Conservation (phyloP, 2,329 filamentous ascomycete genomes). For the Sporothrix protearum region DNA sequence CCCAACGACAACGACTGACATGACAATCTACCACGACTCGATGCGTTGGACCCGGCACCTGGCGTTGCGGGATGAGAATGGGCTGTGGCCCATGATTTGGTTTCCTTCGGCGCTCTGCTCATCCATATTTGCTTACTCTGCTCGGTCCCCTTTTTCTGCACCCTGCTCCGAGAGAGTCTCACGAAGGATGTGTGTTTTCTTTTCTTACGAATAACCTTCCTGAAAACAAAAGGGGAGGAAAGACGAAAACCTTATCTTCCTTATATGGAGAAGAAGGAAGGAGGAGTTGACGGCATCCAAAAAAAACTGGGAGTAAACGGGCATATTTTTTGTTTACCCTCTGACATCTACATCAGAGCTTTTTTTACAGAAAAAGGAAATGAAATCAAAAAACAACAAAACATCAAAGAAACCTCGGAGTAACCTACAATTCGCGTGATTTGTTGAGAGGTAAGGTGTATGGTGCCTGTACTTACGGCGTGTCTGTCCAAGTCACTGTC, state of each 20-base stretch:
- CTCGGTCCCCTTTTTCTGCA: slow-evolving; percentile 3
- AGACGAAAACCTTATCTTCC: not conserved
- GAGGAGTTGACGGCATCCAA: slow-evolving; percentile 16
- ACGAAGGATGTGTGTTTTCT: slow-evolving; percentile 13
- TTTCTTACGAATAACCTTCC: slow-evolving; percentile 13
- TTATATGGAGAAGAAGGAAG: not conserved
- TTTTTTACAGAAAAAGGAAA: slow-evolving; percentile 17
- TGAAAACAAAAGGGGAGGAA: not conserved
- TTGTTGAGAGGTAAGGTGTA: not conserved
- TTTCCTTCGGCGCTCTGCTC: not conserved
- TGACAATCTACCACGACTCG: not conserved
- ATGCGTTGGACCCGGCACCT: not conserved
- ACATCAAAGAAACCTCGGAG: not conserved
- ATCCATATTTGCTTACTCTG: not conserved
- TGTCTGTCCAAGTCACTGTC: too few relatives aligned
- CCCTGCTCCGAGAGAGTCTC: slow-evolving; percentile 1
- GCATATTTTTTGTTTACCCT: slow-evolving; percentile 17
- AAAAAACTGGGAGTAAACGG: slow-evolving; percentile 21
- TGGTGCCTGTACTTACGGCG: too few relatives aligned
- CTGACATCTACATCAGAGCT: not conserved
- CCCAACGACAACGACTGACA: not conserved
- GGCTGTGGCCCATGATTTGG: not conserved
- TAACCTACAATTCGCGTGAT: too few relatives aligned
- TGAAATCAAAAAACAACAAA: slow-evolving; percentile 22
- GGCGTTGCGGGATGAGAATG: slow-evolving; percentile 3